Base-by-base conservation (phyloP, 2,329 filamentous ascomycete species). In the Colletotrichum aenigma region DNA sequence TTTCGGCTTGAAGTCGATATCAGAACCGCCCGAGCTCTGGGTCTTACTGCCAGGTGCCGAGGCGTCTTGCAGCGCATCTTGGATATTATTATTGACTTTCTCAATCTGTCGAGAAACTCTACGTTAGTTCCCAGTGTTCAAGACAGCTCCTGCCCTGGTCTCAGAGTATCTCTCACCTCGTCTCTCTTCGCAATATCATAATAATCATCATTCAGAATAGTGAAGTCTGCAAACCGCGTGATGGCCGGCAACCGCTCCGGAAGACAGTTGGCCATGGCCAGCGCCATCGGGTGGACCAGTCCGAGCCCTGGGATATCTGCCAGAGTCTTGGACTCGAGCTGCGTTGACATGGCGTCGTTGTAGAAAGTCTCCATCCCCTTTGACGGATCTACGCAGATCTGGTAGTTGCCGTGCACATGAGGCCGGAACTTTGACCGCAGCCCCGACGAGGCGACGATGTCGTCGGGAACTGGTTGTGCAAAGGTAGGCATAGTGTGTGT, bases 71-170 rank as follows among this genome's bases (percentile, higher is more conserved):
- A 52, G 43, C 43, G 43, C n/a, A 13, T 52, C 0, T 52, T 52
- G 43, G 10, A 52, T 52, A 52, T 21, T n/a, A 21, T 0, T 21
- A 1, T 52, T 52, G 18, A 52, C n/a, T 21, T 52, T 52, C 43
- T 52, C 43, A 21, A 52, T 52, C 43, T 52, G n/a, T 52, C 1
- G 2, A 52, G 6, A 21, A 52, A 21, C 10, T 1, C 43, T 9
- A 4, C n/a, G n/a, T 52, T 4, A 52, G 43, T 13, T 6, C 10
- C 0, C 43, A 21, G 0, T 21, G 13, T 21, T 4, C n/a, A 52
- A 52, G 10, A 21, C 43, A 21, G 2, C 10, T 52, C 6, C n/a
- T 7, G 12, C 10, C 1, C 6, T 13, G 2, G n/a, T 0, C 6
- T 13, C 10, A 1, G 6, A 1, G n/a, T 21, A 13, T 21, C 4